Conservation (phyloP, 2,329 filamentous ascomycete genomes). For the Alternaria brassicicola region DNA sequence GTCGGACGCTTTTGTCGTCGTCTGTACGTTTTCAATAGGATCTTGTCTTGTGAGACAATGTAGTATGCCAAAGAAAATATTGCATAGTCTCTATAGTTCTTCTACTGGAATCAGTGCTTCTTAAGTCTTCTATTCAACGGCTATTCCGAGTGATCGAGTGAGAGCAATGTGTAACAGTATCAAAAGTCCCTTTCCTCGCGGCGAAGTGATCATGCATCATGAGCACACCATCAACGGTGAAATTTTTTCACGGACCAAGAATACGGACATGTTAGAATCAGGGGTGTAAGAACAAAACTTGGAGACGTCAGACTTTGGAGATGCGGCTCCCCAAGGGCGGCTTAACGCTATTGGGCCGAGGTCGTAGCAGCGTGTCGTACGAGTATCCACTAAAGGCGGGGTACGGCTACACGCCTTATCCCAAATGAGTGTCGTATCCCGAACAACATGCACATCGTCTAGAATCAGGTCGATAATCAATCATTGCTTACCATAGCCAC, state of each 20-base stretch:
- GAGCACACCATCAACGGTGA: background rate
- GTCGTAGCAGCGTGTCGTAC: constrained; percentile 1
- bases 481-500: background rate
- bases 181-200: background rate
- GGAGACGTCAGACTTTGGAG: background rate
- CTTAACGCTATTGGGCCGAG: background rate
- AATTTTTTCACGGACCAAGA: background rate
- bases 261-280: background rate
- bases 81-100: background rate
- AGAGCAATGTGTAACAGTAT: background rate
- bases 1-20: too few relatives aligned
- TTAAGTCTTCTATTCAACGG: background rate
- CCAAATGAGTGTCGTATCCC: background rate
- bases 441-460: background rate
- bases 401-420: background rate
- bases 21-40: background rate
- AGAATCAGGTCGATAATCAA: background rate
- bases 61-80: background rate
- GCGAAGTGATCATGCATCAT: background rate
- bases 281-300: background rate
- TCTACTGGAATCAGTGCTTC: background rate
- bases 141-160: background rate
- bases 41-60: background rate
- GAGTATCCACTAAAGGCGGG: constrained; percentile 7
- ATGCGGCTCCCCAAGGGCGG: background rate